Evolutionary conservation across 2,329 filamentous ascomycete species (phyloP).

Genomic region (Fusarium aywerte): DNA sequence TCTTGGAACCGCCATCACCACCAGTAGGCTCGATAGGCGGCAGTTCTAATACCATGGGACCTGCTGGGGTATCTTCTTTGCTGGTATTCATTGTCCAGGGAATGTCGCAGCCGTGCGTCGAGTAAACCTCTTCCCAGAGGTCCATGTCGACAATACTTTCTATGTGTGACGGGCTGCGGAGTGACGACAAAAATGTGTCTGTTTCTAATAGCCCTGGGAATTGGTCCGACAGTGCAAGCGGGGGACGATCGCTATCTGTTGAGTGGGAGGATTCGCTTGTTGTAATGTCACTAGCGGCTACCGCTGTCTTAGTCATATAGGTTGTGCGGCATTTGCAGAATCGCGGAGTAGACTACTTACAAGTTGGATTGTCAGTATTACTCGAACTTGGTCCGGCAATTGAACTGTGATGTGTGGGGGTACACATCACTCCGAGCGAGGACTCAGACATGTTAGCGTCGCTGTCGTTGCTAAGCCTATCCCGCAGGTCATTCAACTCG

Average conservation of each 20-base stretch:
- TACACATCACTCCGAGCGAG: background rate
- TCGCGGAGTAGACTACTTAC: background rate
- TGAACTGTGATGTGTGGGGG: background rate
- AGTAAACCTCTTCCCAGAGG: background rate
- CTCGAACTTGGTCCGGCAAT: background rate
- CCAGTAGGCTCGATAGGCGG: background rate
- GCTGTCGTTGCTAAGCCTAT: background rate
- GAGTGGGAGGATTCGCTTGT: background rate
- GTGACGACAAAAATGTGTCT: background rate
- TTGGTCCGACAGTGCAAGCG: background rate
- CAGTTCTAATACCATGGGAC: background rate
- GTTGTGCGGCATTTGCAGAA: background rate
- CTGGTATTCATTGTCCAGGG: background rate
- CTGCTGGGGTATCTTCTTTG: background rate
- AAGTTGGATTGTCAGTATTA: background rate
- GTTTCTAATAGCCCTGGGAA: background rate
- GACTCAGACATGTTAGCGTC: background rate
- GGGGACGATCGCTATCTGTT: background rate
- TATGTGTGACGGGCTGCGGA: background rate
- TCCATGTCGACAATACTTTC: background rate
- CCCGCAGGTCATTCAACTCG: background rate
- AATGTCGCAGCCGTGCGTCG: background rate
- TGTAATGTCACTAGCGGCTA: background rate
- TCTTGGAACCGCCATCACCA: background rate
- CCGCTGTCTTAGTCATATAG: background rate